These are phyloP conservation scores for Cercospora zeae-maydis DNA, from an alignment of 2,329 filamentous ascomycete genomes.

Conservation along the genomic window DNA sequence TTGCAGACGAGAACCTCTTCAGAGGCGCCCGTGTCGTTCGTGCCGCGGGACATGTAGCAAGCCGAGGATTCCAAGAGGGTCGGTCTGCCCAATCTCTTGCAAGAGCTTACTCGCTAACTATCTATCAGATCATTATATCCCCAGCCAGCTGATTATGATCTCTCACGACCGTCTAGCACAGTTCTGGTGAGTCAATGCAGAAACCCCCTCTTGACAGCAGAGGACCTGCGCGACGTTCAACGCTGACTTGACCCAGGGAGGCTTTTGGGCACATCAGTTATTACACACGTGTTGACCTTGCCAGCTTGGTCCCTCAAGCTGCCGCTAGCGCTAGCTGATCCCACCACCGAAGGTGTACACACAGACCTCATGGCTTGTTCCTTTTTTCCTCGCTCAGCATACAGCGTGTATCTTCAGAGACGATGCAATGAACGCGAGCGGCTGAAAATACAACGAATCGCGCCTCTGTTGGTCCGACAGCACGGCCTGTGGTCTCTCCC, in stretches of 20 bases:
- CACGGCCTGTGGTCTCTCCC: neutral
- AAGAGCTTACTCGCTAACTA: conserved; percentile 5
- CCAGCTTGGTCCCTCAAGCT: conserved; percentile 31
- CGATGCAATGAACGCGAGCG: neutral
- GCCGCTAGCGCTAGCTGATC: neutral
- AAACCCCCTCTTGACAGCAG: neutral
- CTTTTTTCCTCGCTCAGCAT: neutral
- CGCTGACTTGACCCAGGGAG: conserved; percentile 67
- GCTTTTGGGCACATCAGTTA: conserved; percentile 50
- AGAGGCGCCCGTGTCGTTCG: conserved; percentile 65
- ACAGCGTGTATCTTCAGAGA: neutral
- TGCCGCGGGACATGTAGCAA: conserved; percentile 74
- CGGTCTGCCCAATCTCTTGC: conserved; percentile 21
- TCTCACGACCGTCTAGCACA: conserved; percentile 68
- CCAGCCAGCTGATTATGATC: conserved; percentile 72
- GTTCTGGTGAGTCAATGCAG: neutral
- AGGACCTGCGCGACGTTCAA: neutral
- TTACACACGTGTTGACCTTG: conserved; percentile 48
- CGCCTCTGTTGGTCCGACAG: neutral
- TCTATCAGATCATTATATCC: conserved; percentile 66
- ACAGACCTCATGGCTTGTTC: neutral
- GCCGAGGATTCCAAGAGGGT: conserved; percentile 68
- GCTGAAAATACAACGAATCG: neutral
- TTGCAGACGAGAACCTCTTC: conserved; percentile 66
- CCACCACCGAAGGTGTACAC: neutral